These are phyloP conservation scores for Linaria vulgaris DNA, from an alignment of 257 asterid genomes.

Conservation along the genomic window DNA sequence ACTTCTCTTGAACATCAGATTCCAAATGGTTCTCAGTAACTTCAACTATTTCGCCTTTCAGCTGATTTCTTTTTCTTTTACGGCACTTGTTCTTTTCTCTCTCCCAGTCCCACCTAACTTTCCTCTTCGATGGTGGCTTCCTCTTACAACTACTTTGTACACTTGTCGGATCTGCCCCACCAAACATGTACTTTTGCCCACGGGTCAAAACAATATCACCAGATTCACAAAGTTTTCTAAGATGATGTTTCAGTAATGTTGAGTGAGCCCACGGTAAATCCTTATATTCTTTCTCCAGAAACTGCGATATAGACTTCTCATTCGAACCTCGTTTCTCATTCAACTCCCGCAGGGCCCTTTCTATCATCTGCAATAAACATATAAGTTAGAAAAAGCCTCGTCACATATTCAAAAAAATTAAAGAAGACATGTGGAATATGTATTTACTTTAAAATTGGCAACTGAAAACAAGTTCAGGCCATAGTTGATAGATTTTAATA, in stretches of 20 bases:
- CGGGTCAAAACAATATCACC: slow-evolving; percentile 37
- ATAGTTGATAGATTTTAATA: too few relatives aligned
- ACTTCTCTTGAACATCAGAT: slow-evolving; percentile 20
- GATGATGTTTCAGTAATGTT: slow-evolving; percentile 47
- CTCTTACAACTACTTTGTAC: slow-evolving; percentile 1
- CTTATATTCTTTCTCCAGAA: slow-evolving; percentile 34
- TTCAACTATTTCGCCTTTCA: slow-evolving; percentile 13
- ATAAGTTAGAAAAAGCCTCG: neutral
- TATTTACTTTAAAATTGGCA: neutral
- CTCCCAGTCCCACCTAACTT: slow-evolving; percentile 33
- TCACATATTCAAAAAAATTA: neutral
- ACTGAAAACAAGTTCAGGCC: too few relatives aligned
- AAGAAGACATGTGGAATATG: neutral
- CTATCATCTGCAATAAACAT: slow-evolving; percentile 51
- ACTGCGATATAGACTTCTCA: slow-evolving; percentile 50
- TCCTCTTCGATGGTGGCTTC: slow-evolving; percentile 35
- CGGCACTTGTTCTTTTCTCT: slow-evolving; percentile 23
- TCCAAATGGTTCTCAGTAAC: slow-evolving; percentile 3
- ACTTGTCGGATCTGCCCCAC: slow-evolving; percentile 21
- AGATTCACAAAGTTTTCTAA: slow-evolving; percentile 37
- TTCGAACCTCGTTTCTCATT: slow-evolving; percentile 52
- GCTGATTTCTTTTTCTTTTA: slow-evolving; percentile 22
- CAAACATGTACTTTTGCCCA: slow-evolving; percentile 34
- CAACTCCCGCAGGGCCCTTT: slow-evolving; percentile 44
- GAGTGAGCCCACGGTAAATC: slow-evolving; percentile 62